A percentile compares a stretch with the other conserved stretches of the same genome.
These are phyloP conservation scores for Sporothrix phasma DNA, from an alignment of 2,329 filamentous ascomycete species.

Conservation along the genomic window DNA sequence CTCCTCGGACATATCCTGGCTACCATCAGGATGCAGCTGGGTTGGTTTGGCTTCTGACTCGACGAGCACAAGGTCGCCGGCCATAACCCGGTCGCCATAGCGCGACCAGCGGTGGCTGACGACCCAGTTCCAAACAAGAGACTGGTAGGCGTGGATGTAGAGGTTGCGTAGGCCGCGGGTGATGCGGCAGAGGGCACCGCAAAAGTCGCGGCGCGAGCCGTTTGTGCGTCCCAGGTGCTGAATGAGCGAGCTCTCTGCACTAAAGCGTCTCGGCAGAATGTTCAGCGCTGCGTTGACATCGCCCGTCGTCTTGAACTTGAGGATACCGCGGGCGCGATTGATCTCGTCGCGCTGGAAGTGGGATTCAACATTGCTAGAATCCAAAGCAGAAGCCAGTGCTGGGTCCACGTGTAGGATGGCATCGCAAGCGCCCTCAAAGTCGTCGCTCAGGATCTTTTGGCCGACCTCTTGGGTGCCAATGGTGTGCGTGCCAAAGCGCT, in stretches of 20 bases:
- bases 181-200: constrained; percentile 71
- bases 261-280: constrained; percentile 68
- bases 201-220: constrained; percentile 54
- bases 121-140: constrained; percentile 82
- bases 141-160: constrained; percentile 97
- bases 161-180: constrained; percentile 76
- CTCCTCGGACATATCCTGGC: constrained; percentile 56
- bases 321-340: constrained; percentile 66
- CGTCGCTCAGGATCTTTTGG: constrained; percentile 68
- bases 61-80: constrained; percentile 72
- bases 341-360: constrained; percentile 63
- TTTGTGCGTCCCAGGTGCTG: constrained; percentile 55
- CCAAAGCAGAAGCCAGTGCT: constrained; percentile 32
- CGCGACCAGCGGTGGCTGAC: constrained; percentile 71
- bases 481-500: constrained; percentile 83
- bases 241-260: constrained; percentile 69
- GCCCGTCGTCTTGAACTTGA: constrained; percentile 57
- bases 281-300: constrained; percentile 51
- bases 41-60: constrained; percentile 27
- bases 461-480: constrained; percentile 81
- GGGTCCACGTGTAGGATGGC: constrained; percentile 65
- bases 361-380: constrained; percentile 33
- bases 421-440: constrained; percentile 72
- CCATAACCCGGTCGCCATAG: constrained; percentile 63
- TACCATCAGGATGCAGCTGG: constrained; percentile 31